These are phyloP conservation scores for Oryza longistaminata DNA, from an alignment of 176 grass and related monocot genomes.

Conservation along the genomic window DNA sequence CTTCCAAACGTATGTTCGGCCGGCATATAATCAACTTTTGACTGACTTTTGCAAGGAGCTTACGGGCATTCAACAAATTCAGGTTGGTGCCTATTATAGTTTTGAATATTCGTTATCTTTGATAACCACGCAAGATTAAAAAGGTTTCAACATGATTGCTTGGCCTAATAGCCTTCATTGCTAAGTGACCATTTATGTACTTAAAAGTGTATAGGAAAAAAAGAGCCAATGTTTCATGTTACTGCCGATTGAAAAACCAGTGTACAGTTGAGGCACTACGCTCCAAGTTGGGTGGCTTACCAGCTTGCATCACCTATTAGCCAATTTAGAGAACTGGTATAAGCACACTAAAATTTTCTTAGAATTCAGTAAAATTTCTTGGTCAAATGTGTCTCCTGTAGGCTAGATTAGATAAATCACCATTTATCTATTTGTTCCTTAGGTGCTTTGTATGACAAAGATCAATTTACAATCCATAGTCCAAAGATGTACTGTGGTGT, in stretches of 20 bases:
- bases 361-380: neutral
- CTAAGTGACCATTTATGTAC: neutral
- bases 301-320: neutral
- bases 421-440: neutral
- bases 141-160: neutral
- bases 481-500: neutral
- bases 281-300: neutral
- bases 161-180: slow-evolving; percentile 5
- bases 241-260: neutral
- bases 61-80: slow-evolving; percentile 97
- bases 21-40: slow-evolving; percentile 76
- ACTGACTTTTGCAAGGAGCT: slow-evolving; percentile 99
- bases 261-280: neutral
- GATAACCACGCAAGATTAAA: neutral
- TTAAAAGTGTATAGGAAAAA: slow-evolving; percentile 12
- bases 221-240: neutral
- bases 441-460: slow-evolving; percentile 2
- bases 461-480: neutral
- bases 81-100: slow-evolving; percentile 54
- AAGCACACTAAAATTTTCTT: neutral
- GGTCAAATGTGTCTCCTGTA: neutral
- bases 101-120: slow-evolving; percentile 11
- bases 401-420: neutral
- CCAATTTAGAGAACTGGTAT: neutral
- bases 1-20: slow-evolving; percentile 96